Conservation (phyloP, 768 basidiomycete genomes). For the Boletus rubroflammeus region DNA sequence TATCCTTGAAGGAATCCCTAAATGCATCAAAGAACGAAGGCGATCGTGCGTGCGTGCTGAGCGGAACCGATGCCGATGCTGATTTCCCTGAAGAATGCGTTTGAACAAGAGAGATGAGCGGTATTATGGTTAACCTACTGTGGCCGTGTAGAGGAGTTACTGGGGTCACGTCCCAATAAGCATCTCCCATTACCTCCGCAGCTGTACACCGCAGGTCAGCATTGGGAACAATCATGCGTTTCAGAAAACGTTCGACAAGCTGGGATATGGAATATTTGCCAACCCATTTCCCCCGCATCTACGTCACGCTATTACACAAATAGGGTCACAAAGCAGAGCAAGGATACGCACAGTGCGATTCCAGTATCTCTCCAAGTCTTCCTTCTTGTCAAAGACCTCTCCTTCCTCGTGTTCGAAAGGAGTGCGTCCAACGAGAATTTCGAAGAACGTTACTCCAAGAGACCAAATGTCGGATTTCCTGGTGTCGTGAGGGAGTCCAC, state of each 20-base stretch:
- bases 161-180: conserved; percentile 53
- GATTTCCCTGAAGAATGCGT: conserved; percentile 31
- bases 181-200: conserved; percentile 57
- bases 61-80: conserved; percentile 21
- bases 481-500: conserved; percentile 87
- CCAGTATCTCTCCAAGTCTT: conserved; percentile 86
- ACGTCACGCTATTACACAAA: not conserved
- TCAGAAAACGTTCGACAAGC: conserved; percentile 60
- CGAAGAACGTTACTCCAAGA: conserved; percentile 89
- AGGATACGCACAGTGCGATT: conserved; percentile 59
- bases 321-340: not conserved
- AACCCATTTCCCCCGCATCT: conserved; percentile 84
- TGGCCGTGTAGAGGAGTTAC: conserved; percentile 33
- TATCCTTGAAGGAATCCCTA: conserved; percentile 19
- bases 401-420: conserved; percentile 84
- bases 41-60: conserved; percentile 13
- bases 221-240: conserved; percentile 78
- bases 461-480: conserved; percentile 87
- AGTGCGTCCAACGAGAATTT: conserved; percentile 88
- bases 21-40: conserved; percentile 22
- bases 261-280: conserved; percentile 62
- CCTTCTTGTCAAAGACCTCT: conserved; percentile 73
- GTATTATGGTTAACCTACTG: conserved; percentile 37
- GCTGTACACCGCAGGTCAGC: conserved; percentile 78
- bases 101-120: not conserved